These are phyloP conservation scores for Candida silvicultrix DNA, from an alignment of 805 yeast genomes.

Conservation along the genomic window DNA sequence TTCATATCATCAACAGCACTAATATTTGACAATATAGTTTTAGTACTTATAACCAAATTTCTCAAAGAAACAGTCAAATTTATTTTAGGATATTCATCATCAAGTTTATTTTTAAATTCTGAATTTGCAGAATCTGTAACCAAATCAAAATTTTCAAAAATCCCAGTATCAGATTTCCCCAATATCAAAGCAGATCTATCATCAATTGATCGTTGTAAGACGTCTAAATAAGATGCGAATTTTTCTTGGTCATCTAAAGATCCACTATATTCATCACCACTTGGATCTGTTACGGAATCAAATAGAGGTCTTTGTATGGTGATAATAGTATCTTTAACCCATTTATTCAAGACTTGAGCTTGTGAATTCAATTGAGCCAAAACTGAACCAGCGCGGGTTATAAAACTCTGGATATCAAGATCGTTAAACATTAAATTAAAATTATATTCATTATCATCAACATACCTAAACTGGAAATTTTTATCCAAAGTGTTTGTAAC, in stretches of 20 bases:
- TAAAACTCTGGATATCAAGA: conserved; percentile 9
- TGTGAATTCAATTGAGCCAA: conserved; percentile 42
- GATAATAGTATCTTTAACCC: conserved; percentile 38
- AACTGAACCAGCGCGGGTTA: conserved; percentile 9
- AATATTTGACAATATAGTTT: not conserved
- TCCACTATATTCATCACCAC: conserved; percentile 61
- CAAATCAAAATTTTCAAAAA: conserved; percentile 9
- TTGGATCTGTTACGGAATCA: conserved; percentile 35
- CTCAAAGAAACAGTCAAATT: conserved; percentile 3
- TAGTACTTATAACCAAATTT: conserved; percentile 10
- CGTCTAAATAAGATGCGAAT: conserved; percentile 52
- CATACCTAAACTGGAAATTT: not conserved
- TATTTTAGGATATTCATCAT: conserved; percentile 6
- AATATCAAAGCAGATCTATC: conserved; percentile 35
- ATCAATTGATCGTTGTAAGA: conserved; percentile 38
- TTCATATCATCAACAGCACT: conserved; percentile 3
- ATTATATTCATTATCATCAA: not conserved
- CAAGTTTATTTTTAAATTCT: conserved; percentile 10
- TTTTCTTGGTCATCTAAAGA: conserved; percentile 73
- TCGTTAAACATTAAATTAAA: not conserved
- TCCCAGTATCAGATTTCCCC: conserved; percentile 19
- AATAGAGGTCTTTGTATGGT: conserved; percentile 46
- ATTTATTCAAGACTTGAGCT: conserved; percentile 40
- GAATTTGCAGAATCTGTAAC: conserved; percentile 2
- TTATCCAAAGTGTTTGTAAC: conserved; percentile 3